phyloP scores from a whole-genome alignment of 1,284 basidiomycete genomes.

The Leccinum variabile region DNA sequence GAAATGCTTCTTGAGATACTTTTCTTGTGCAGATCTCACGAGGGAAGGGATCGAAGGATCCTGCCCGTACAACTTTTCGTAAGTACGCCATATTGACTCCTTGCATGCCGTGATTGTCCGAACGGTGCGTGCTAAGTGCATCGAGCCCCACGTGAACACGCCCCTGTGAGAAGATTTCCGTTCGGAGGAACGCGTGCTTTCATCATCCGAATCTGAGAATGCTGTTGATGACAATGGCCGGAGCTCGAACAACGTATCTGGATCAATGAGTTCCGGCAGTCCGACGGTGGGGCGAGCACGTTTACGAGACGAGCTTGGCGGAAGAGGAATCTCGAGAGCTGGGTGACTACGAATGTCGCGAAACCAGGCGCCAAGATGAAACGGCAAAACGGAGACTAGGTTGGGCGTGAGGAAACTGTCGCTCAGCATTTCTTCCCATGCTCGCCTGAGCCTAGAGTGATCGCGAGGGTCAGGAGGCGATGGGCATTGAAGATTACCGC shows the following conservation, averaged over 20 bases:
- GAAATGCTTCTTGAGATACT: constrained; percentile 33
- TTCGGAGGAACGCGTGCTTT: constrained; percentile 8
- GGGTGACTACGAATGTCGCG: constrained; percentile 51
- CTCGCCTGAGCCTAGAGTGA: constrained; percentile 57
- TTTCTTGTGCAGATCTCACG: constrained; percentile 34
- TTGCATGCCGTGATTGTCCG: constrained; percentile 59
- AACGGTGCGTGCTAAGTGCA: constrained; percentile 64
- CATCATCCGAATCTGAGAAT: constrained; percentile 19
- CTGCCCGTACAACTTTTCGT: constrained; percentile 47
- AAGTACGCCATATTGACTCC: constrained; percentile 67
- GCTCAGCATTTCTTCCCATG: constrained; percentile 70
- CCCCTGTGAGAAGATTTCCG: constrained; percentile 29
- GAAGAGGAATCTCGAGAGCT: constrained; percentile 54
- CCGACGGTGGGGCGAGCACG: constrained; percentile 12
- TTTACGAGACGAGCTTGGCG: constrained; percentile 44
- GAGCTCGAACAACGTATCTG: constrained; percentile 34
- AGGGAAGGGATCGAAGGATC: constrained; percentile 38
- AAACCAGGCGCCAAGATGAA: constrained; percentile 65
- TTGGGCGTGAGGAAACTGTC: constrained; percentile 56
- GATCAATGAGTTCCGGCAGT: constrained; percentile 27
- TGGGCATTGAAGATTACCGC: constrained; percentile 13
- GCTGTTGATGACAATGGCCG: constrained; percentile 27
- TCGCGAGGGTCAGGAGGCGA: constrained; percentile 51
- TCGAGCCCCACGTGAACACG: constrained; percentile 48
- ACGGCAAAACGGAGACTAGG: constrained; percentile 60